These are phyloP conservation scores for Leptomonas seymouri DNA, from an alignment of 208 protist genomes.

Conservation along the genomic window DNA sequence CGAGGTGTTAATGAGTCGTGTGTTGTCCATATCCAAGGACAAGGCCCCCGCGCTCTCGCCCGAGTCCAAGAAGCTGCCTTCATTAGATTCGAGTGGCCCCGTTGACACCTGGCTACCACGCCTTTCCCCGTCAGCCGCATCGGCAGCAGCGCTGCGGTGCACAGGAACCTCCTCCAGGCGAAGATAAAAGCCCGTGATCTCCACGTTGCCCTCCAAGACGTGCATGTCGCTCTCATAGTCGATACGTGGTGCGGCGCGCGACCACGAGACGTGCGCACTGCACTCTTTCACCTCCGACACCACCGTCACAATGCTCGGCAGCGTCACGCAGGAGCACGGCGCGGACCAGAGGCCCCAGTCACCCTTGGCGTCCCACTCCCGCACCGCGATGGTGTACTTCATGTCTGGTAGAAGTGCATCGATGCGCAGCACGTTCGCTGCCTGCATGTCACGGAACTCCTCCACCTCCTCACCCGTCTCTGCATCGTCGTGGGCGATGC, in stretches of 20 bases:
- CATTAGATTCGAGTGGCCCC: not conserved
- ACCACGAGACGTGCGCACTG: conserved; percentile 76
- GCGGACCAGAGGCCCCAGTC: conserved; percentile 92
- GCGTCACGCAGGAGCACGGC: conserved; percentile 78
- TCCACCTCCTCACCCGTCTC: conserved; percentile 51
- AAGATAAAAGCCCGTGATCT: conserved; percentile 78
- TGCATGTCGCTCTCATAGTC: conserved; percentile 90
- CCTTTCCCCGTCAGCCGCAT: not conserved
- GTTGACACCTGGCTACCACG: not conserved
- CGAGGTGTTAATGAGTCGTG: conserved; percentile 20
- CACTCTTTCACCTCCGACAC: conserved; percentile 82
- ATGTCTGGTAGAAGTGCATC: conserved; percentile 79
- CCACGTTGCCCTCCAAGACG: conserved; percentile 76
- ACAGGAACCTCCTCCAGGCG: conserved; percentile 66
- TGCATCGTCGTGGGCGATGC: conserved; percentile 67
- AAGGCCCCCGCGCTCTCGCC: conserved; percentile 11
- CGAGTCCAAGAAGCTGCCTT: conserved; percentile 12
- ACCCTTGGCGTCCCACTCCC: conserved; percentile 90
- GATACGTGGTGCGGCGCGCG: conserved; percentile 53
- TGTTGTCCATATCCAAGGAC: conserved; percentile 21
- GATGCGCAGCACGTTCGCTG: conserved; percentile 80
- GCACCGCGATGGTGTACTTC: conserved; percentile 89
- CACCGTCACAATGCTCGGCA: conserved; percentile 67
- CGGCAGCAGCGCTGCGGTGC: not conserved
- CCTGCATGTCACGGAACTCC: conserved; percentile 76